Conservation (phyloP, 2,329 filamentous ascomycete species). For the Beauveria brongniartii region DNA sequence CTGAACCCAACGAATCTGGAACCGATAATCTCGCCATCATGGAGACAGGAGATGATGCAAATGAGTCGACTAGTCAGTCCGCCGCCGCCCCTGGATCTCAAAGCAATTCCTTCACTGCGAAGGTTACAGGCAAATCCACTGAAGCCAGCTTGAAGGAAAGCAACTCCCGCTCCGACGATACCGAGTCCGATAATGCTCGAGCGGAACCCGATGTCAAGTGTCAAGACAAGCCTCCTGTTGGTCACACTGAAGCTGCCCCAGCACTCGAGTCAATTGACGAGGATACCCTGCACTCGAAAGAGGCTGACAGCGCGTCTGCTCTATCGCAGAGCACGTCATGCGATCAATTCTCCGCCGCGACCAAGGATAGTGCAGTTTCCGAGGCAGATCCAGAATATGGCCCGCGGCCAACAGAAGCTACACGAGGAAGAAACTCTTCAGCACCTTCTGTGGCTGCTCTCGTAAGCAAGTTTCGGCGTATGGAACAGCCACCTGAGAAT, state of each 20-base stretch:
- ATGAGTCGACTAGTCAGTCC: background rate
- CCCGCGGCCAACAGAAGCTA: background rate
- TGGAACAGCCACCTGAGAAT: slow-evolving; percentile 14
- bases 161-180: background rate
- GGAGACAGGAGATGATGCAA: background rate
- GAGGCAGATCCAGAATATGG: background rate
- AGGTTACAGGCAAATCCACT: background rate
- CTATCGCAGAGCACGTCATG: background rate
- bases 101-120: background rate
- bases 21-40: background rate
- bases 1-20: background rate
- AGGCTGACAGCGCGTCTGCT: background rate
- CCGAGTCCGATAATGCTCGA: background rate
- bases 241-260: background rate
- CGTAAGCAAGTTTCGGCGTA: slow-evolving; percentile 18
- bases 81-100: background rate
- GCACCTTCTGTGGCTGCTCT: slow-evolving; percentile 19
- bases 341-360: background rate
- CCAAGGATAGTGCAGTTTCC: background rate
- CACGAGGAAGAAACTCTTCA: slow-evolving; percentile 3
- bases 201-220: background rate
- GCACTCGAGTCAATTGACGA: background rate
- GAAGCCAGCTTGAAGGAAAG: background rate
- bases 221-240: background rate
- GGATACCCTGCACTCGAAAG: background rate